phyloP scores from a whole-genome alignment of 148 eudicot species.

The Vaccinium vitisidaea region DNA sequence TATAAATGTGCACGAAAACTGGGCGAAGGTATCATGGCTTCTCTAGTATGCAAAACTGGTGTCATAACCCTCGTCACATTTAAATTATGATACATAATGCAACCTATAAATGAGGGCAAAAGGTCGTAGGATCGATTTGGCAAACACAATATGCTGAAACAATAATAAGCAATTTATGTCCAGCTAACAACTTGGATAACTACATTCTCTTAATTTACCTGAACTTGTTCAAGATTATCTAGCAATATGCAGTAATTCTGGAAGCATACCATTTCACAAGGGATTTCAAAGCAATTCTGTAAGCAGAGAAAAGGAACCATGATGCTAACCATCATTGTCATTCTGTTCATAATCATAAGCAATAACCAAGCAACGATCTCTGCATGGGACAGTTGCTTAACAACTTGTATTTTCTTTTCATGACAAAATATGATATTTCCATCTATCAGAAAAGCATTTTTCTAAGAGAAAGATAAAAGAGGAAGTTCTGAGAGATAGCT shows the following conservation, averaged over 20 bases:
- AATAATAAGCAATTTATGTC: neutral
- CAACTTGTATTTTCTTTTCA: neutral
- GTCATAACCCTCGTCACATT: neutral
- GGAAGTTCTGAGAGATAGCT: constrained; percentile 7
- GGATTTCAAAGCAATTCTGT: neutral
- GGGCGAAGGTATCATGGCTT: neutral
- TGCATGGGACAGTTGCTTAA: neutral
- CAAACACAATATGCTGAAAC: neutral
- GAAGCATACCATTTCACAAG: neutral
- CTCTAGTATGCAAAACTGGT: neutral
- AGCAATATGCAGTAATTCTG: neutral
- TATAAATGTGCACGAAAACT: neutral
- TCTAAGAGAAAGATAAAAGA: neutral
- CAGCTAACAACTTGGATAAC: constrained; percentile 1
- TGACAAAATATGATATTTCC: neutral
- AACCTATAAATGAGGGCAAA: neutral
- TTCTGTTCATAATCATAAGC: neutral
- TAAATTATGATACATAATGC: neutral
- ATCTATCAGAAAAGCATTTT: neutral
- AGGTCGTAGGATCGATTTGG: neutral
- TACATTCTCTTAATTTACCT: neutral
- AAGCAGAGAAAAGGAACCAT: constrained; percentile 2
- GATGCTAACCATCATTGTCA: neutral
- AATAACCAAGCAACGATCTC: neutral
- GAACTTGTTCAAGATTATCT: neutral